Evolutionary conservation across 140 eudicot species (phyloP).

Genomic region (Cichorium intybus): DNA sequence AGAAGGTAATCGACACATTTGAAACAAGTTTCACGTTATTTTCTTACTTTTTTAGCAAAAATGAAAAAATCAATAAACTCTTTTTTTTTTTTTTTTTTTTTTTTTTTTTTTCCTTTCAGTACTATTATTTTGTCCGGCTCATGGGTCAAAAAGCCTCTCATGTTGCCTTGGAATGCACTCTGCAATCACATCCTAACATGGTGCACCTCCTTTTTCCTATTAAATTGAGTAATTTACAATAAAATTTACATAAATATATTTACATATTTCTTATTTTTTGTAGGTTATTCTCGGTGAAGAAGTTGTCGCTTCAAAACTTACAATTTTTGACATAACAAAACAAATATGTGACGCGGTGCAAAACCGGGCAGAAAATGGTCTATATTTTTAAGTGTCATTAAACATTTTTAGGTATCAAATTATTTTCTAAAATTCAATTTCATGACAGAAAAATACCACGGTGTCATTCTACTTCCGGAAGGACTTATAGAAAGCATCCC

Average conservation of each 20-base stretch:
- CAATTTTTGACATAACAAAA: slow-evolving; percentile 87
- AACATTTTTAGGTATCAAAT: neutral
- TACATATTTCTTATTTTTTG: neutral
- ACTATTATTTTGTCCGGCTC: slow-evolving; percentile 85
- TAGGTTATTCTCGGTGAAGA: slow-evolving; percentile 97
- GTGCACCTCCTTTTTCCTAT: slow-evolving; percentile 34
- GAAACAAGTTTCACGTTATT: neutral
- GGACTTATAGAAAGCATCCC: slow-evolving; percentile 98
- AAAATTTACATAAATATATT: neutral
- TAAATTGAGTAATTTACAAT: neutral
- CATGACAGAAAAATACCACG: slow-evolving; percentile 74
- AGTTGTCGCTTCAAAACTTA: slow-evolving; percentile 87
- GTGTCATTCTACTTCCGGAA: slow-evolving; percentile 92
- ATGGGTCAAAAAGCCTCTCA: slow-evolving; percentile 98
- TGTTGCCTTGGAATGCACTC: slow-evolving; percentile 93
- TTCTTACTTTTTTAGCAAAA: slow-evolving; percentile 3
- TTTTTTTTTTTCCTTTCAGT: slow-evolving; percentile 51
- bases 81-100: neutral
- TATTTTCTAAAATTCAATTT: neutral
- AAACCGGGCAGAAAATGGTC: slow-evolving; percentile 80
- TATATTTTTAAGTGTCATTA: neutral
- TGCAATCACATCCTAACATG: slow-evolving; percentile 98
- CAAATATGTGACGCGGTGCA: slow-evolving; percentile 98
- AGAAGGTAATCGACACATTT: slow-evolving; percentile 57
- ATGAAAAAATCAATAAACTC: slow-evolving; percentile 8